Evolutionary conservation across 23 red algal genomes (phyloP).

Genomic region (Gracilaria domingensis): DNA sequence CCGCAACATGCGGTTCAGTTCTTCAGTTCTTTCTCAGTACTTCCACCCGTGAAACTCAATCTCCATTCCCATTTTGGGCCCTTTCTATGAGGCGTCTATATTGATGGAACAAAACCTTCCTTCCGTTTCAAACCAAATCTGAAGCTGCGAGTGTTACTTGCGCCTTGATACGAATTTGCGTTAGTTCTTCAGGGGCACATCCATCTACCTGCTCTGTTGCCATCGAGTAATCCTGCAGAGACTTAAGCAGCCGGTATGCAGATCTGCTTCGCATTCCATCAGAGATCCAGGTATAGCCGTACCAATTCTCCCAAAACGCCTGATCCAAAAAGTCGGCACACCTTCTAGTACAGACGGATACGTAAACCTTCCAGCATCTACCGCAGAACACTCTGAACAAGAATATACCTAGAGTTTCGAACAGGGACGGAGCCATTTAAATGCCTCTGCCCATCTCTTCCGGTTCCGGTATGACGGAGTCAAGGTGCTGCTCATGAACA

Average conservation of each 20-base stretch:
- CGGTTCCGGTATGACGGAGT: neutral
- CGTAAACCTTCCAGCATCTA: neutral
- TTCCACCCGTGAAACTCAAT: no score
- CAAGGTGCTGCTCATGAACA: neutral
- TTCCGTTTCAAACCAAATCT: neutral
- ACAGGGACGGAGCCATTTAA: no score
- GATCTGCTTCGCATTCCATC: neutral
- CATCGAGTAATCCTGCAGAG: neutral
- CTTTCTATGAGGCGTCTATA: neutral
- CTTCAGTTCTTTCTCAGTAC: no score
- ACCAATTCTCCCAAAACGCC: neutral
- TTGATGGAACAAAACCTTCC: neutral
- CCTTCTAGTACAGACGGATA: neutral
- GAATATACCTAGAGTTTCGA: no score
- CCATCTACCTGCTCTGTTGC: no score
- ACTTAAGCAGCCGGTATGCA: neutral
- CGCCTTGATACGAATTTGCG: no score
- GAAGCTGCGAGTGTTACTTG: neutral
- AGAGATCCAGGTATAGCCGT: neutral
- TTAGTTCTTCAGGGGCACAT: no score
- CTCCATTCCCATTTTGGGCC: no score
- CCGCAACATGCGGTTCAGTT: neutral
- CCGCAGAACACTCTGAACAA: neutral
- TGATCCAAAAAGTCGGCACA: neutral
- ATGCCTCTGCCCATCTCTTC: neutral